Evolutionary conservation across 805 yeast species (phyloP).

Genomic region (Myxozyma nipponensis): DNA sequence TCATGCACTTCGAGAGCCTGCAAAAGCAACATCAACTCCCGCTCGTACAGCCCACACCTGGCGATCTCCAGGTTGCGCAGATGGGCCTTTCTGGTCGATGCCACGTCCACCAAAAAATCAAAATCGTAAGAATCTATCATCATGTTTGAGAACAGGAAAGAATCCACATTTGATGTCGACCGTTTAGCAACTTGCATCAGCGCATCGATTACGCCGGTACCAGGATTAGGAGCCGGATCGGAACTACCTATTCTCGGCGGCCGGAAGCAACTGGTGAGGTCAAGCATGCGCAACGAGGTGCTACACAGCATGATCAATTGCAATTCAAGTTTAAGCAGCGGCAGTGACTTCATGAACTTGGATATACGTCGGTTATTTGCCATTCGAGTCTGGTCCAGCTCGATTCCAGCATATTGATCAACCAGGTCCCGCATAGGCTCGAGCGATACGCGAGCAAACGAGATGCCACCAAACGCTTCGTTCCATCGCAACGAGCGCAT

Average conservation of each 20-base stretch:
- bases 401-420: slow-evolving; percentile 24
- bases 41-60: slow-evolving; percentile 29
- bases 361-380: slow-evolving; percentile 25
- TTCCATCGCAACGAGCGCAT: slow-evolving; percentile 30
- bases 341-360: slow-evolving; percentile 19
- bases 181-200: slow-evolving; percentile 26
- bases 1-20: slow-evolving; percentile 30
- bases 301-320: slow-evolving; percentile 27
- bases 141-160: slow-evolving; percentile 25
- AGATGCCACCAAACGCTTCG: slow-evolving; percentile 28
- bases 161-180: slow-evolving; percentile 24
- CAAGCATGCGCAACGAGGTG: slow-evolving; percentile 25
- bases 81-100: slow-evolving; percentile 22
- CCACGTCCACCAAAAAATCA: slow-evolving; percentile 25
- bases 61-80: slow-evolving; percentile 26
- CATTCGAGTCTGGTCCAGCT: slow-evolving; percentile 26
- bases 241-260: slow-evolving; percentile 1
- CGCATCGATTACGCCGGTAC: slow-evolving; percentile 25
- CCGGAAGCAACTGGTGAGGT: slow-evolving; percentile 17
- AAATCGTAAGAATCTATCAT: slow-evolving; percentile 21
- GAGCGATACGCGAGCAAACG: slow-evolving; percentile 26
- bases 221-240: slow-evolving; percentile 6
- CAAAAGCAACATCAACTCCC: slow-evolving; percentile 27
- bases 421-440: slow-evolving; percentile 14
- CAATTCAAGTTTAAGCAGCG: slow-evolving; percentile 23